Conservation (phyloP, 2,329 filamentous ascomycete species). For the Colletotrichum lini region DNA sequence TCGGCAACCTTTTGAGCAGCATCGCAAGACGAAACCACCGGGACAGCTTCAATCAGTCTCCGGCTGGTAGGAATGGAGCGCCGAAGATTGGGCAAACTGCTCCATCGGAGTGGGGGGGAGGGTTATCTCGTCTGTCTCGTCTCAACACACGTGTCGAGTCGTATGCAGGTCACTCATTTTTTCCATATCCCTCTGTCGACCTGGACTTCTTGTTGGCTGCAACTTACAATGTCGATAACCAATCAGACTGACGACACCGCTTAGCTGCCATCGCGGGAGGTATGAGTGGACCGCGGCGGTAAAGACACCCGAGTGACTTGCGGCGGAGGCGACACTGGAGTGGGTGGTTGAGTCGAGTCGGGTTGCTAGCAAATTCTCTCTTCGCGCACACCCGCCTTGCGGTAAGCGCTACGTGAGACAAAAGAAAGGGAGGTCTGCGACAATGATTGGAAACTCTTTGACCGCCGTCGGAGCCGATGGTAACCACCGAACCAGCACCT, state of each 20-base stretch:
- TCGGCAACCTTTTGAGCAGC: conserved; percentile 6
- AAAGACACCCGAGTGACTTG: conserved; percentile 39
- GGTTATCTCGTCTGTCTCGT: conserved; percentile 31
- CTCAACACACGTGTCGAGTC: conserved; percentile 38
- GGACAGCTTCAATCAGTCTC: conserved; percentile 2
- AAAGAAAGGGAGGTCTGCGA: conserved; percentile 14
- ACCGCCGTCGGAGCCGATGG: conserved; percentile 38
- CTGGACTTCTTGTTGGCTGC: conserved; percentile 34
- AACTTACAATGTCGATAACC: conserved; percentile 18
- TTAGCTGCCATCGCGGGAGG: conserved; percentile 30
- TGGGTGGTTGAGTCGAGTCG: conserved; percentile 28
- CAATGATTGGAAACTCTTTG: conserved; percentile 17
- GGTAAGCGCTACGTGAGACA: conserved; percentile 38
- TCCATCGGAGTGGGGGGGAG: neutral
- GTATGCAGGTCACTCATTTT: conserved; percentile 28
- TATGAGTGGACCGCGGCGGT: conserved; percentile 37
- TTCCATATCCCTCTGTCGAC: conserved; percentile 15
- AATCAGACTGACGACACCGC: conserved; percentile 31
- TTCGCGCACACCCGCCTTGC: conserved; percentile 33
- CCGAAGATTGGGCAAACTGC: conserved; percentile 27
- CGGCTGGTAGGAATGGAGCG: conserved; percentile 24
- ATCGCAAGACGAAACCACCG: conserved; percentile 27
- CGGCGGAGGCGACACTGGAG: conserved; percentile 9
- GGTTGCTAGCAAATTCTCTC: conserved; percentile 20
- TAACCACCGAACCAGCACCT: conserved; percentile 21